Evolutionary conservation across 2,329 filamentous ascomycete genomes (phyloP).

Genomic region (Diaporthe vaccinii): DNA sequence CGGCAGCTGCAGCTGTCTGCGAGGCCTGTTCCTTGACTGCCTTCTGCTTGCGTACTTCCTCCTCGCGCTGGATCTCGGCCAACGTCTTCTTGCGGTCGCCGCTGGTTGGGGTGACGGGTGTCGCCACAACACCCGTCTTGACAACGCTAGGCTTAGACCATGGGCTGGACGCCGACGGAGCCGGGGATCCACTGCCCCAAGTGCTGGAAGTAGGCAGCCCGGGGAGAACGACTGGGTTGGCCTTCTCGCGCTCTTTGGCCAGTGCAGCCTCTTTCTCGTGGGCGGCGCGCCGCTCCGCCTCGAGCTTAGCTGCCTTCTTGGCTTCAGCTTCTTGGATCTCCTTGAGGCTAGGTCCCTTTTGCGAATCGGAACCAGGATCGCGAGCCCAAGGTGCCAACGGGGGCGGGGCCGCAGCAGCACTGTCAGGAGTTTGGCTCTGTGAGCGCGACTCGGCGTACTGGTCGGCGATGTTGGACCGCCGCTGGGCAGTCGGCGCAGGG

Average conservation of each 20-base stretch:
- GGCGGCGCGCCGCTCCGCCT: constrained; percentile 80
- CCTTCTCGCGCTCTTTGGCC: constrained; percentile 71
- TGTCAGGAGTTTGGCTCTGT: constrained; percentile 81
- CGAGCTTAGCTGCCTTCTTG: constrained; percentile 90
- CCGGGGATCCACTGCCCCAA: constrained; percentile 86
- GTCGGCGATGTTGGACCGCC: constrained; percentile 87
- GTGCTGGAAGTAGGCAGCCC: constrained; percentile 90
- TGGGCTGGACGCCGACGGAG: constrained; percentile 66
- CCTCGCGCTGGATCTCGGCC: constrained; percentile 96
- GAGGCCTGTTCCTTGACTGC: constrained; percentile 62
- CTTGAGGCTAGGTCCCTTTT: constrained; percentile 91
- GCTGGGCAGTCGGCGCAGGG: constrained; percentile 89
- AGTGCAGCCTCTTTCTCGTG: constrained; percentile 83
- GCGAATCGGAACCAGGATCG: constrained; percentile 76
- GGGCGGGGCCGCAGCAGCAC: constrained; percentile 63
- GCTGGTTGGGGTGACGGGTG: constrained; percentile 50
- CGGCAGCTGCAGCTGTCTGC: constrained; percentile 62
- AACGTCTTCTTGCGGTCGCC: constrained; percentile 82
- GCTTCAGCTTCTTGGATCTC: constrained; percentile 98
- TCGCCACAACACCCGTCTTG: constrained; percentile 53
- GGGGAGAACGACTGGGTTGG: constrained; percentile 71
- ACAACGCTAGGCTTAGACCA: constrained; percentile 75
- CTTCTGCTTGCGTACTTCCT: constrained; percentile 89
- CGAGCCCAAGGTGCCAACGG: constrained; percentile 96
- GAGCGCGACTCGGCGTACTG: constrained; percentile 72